Conservation (phyloP, 768 basidiomycete genomes). For the Suillus tomentosus region DNA sequence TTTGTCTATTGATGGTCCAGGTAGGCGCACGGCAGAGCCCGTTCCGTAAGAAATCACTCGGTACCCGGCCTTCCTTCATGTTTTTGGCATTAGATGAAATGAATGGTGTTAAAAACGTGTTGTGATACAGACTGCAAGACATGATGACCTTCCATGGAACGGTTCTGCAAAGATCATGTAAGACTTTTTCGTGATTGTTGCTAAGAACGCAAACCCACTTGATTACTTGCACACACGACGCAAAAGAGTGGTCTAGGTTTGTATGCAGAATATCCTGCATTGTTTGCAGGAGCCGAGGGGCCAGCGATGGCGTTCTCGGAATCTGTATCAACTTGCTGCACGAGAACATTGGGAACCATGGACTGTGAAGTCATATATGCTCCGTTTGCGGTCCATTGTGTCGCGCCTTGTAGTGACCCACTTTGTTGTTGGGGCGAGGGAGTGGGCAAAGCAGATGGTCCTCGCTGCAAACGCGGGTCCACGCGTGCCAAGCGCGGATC, state of each 20-base stretch:
- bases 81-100: constrained; percentile 14
- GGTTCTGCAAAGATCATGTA: constrained; percentile 59
- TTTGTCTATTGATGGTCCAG: constrained; percentile 94
- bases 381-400: constrained; percentile 25
- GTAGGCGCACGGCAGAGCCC: constrained; percentile 94
- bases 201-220: constrained; percentile 51
- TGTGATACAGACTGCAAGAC: constrained; percentile 72
- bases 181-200: constrained; percentile 16
- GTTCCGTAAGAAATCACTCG: constrained; percentile 94
- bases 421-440: constrained; percentile 23
- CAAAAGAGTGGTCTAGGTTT: constrained; percentile 87
- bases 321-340: constrained; percentile 6
- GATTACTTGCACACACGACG: constrained; percentile 99
- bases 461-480: constrained; percentile 64
- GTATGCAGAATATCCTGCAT: constrained; percentile 35
- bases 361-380: constrained; percentile 3
- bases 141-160: constrained; percentile 97
- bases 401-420: constrained; percentile 7
- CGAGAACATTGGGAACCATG: not conserved
- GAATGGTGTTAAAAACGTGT: not conserved
- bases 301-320: constrained; percentile 10
- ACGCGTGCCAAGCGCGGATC: constrained; percentile 77
- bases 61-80: constrained; percentile 82
- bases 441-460: constrained; percentile 41
- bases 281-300: constrained; percentile 8